Base-by-base conservation (phyloP, 2,329 filamentous ascomycete genomes). In the Ceratocystis smalleyi region DNA sequence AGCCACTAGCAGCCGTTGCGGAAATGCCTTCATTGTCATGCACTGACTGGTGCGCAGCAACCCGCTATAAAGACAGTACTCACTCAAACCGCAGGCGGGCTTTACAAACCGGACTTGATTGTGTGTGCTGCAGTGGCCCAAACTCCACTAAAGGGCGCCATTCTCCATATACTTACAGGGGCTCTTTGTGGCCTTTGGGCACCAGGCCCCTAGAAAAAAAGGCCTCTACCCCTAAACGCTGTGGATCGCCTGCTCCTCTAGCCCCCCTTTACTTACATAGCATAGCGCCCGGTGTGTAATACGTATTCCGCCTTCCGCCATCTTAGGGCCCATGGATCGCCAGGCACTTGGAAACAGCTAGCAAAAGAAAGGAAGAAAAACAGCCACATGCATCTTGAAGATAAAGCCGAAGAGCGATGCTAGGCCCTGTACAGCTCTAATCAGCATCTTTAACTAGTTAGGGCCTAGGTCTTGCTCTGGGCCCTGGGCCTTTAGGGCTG, bases 331-430 rank as follows among this genome's bases (percentile, higher is more conserved):
- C 54, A 57, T 19, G 54, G 54, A 57, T 57, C 22, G 15, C 47
- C 8, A 24, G 22, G 12, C 8, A 10, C 47, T 51, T 57, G 54
- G 8, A 57, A 35, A 17, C 54, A 24, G 27, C 27, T 57, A 57
- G 15, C 54, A 57, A 8, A 8, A 35, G 7, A 57, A 57, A 2
- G 24, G n/a, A 30, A 1, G 15, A 17, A 57, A 55, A 55, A 15
- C 49, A 47, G 43, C 17, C 43, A 17, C n/a, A 19, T 47, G n/a
- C 3, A 22, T 27, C 22, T 51, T 19, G 5, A n/a, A 57, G 24
- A n/a, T 57, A 57, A 57, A 57, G 54, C 54, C 54, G 54, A 57
- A 57, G 27, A 32, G 54, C 54, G 54, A 57, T 57, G 24, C 54
- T 57, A 32, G 27, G 30, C 54, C 27, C 30, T 8, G 27, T 57